These are phyloP conservation scores for Solanum hybrid DNA, from an alignment of 305 asterid species.

Conservation along the genomic window DNA sequence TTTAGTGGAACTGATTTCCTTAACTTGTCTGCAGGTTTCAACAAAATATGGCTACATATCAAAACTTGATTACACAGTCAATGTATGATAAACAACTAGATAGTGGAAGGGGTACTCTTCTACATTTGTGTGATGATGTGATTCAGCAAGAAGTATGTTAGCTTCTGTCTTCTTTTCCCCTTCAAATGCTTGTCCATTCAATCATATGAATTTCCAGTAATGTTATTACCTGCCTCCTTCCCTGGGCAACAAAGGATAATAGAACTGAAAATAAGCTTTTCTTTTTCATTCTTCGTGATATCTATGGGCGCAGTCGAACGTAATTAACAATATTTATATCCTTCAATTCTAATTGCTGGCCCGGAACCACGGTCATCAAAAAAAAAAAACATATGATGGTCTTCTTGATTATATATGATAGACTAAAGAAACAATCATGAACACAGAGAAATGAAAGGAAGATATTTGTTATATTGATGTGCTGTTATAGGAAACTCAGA, in stretches of 20 bases:
- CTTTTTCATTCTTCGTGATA: background rate
- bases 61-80: constrained; percentile 86
- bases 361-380: background rate
- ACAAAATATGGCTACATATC: constrained; percentile 87
- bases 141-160: constrained; percentile 90
- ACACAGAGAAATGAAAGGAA: background rate
- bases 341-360: background rate
- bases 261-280: background rate
- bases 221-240: background rate
- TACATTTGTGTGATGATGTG: constrained; percentile 97
- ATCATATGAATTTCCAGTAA: background rate
- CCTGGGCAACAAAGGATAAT: background rate
- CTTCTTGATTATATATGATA: background rate
- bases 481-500: background rate
- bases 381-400: background rate
- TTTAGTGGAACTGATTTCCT: constrained; percentile 16
- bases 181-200: background rate
- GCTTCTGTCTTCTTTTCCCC: constrained; percentile 1
- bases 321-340: background rate
- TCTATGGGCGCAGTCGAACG: background rate
- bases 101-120: constrained; percentile 97
- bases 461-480: background rate
- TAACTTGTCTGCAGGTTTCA: constrained; percentile 58
- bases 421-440: background rate
- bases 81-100: constrained; percentile 99